These are phyloP conservation scores for Ascochyta lentis DNA, from an alignment of 2,329 filamentous ascomycete species.

Conservation along the genomic window DNA sequence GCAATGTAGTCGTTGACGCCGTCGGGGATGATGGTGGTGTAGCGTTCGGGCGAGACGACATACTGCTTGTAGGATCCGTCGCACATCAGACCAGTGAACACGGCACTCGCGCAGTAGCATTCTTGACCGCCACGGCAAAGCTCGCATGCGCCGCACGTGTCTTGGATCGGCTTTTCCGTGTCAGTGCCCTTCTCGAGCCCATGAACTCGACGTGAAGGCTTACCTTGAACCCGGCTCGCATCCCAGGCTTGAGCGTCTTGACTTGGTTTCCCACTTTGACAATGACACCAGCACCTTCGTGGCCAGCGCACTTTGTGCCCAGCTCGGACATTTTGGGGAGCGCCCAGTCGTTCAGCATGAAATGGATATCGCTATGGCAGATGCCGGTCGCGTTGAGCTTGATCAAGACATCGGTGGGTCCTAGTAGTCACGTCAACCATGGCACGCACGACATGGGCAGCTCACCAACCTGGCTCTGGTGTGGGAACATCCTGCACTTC, in stretches of 20 bases:
- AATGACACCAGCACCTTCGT: constrained; percentile 65
- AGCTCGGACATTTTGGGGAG: constrained; percentile 48
- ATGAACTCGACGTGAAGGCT: not conserved
- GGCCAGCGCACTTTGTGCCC: constrained; percentile 57
- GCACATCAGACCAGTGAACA: constrained; percentile 42
- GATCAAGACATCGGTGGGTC: constrained; percentile 62
- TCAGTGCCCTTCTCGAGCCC: constrained; percentile 7
- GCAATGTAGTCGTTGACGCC: constrained; percentile 63
- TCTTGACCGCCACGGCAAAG: constrained; percentile 61
- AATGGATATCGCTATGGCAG: constrained; percentile 65
- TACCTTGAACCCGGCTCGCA: constrained; percentile 48
- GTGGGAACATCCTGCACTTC: constrained; percentile 57
- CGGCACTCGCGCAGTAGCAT: constrained; percentile 54
- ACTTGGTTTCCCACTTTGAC: constrained; percentile 63
- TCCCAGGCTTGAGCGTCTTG: constrained; percentile 54
- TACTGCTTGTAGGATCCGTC: constrained; percentile 66
- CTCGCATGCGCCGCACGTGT: constrained; percentile 49
- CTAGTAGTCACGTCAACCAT: constrained; percentile 35
- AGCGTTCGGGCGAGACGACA: constrained; percentile 61
- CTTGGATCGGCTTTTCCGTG: constrained; percentile 29
- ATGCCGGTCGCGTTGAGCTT: constrained; percentile 65
- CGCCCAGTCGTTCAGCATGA: constrained; percentile 62
- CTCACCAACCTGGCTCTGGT: constrained; percentile 53
- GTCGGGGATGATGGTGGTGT: constrained; percentile 63
- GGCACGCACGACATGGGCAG: not conserved